phyloP scores from a whole-genome alignment of 352 stramenopile genomes.

The Thraustotheca clavata region DNA sequence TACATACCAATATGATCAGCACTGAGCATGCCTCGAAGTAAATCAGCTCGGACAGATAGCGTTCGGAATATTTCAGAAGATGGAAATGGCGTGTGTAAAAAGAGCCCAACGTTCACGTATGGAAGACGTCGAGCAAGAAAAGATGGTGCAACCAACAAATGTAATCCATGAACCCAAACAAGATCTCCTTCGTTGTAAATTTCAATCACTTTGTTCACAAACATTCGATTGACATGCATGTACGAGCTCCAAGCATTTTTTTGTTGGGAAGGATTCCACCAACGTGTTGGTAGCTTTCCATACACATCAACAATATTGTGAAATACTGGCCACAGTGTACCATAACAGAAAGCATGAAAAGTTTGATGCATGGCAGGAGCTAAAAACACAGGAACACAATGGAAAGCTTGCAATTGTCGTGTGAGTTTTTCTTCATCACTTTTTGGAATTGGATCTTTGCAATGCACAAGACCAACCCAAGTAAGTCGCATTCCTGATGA shows the following conservation, averaged over 20 bases:
- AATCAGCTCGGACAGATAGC: conserved; percentile 92
- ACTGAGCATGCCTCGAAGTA: conserved; percentile 94
- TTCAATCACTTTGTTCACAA: conserved; percentile 90
- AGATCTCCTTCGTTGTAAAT: conserved; percentile 89
- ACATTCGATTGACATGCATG: conserved; percentile 96
- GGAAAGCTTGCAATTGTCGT: conserved; percentile 80
- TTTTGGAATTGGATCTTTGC: conserved; percentile 60
- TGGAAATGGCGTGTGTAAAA: conserved; percentile 99
- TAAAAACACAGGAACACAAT: conserved; percentile 97
- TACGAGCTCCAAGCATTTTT: conserved; percentile 90
- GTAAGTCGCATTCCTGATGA: conserved; percentile 75
- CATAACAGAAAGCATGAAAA: conserved; percentile 95
- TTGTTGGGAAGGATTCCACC: conserved; percentile 76
- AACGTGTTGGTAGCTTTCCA: conserved; percentile 59
- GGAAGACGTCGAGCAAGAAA: conserved; percentile 91
- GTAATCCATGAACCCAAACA: conserved; percentile 97
- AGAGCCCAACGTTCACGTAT: conserved; percentile 94
- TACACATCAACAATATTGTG: conserved; percentile 99
- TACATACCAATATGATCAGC: conserved; percentile 89
- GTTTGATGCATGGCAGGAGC: conserved; percentile 72
- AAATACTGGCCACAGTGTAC: conserved; percentile 96
- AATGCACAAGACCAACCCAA: conserved; percentile 79
- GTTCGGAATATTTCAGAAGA: conserved; percentile 99
- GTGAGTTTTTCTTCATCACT: conserved; percentile 71
- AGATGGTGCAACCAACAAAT: conserved; percentile 97